Evolutionary conservation across 2,329 filamentous ascomycete species (phyloP), one percentile per base, ranked within the genome.

Genomic region (Aspergillus brunneoviolaceus): DNA sequence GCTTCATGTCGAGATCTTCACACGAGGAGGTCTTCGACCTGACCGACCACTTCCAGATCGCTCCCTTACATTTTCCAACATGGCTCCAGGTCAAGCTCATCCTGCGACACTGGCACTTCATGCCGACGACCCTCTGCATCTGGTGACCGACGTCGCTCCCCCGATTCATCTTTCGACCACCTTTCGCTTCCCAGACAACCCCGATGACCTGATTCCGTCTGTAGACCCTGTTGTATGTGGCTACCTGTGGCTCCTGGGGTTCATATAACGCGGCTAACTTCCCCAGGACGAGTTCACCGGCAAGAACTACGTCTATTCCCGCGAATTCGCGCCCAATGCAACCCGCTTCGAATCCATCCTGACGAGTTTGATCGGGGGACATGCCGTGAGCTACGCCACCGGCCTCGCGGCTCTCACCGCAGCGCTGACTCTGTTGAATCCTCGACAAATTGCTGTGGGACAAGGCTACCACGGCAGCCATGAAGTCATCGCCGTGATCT

Each of bases 381-480:
- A 85, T 65, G 90, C 84, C 3, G 73, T 97, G 21, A 90, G 89
- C 57, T 99, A 97, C 78, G 79, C 86, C 25, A 95, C 91, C 3
- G 95, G 95, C 2, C 84, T 98, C 16, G 85, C 91, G 5, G 90
- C 93, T 52, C 92, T 97, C 79, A 91, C 97, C 76, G 93, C 91
- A 16, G 81, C 96, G 60, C 82, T 98, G 3, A 87, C 92, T 12
- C 87, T 87, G 68, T 77, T 96, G 4, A 92, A 96, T 74, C 95
- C 95, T 1, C 87, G 87, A 65, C 87, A 89, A 58, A 85, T 98
- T 57, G 89, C 91, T 62, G 91, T 98, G 62, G 87, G 88, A 33
- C 87, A 84, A 6, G 93, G 93, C 39, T 98, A 98, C 78, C 94
- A 98, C 77, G 95, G 95, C 63, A 96, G 91, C 76, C 92, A 96